Base-by-base conservation (phyloP, 306 rosid genomes). In the Fragaria vesca region DNA sequence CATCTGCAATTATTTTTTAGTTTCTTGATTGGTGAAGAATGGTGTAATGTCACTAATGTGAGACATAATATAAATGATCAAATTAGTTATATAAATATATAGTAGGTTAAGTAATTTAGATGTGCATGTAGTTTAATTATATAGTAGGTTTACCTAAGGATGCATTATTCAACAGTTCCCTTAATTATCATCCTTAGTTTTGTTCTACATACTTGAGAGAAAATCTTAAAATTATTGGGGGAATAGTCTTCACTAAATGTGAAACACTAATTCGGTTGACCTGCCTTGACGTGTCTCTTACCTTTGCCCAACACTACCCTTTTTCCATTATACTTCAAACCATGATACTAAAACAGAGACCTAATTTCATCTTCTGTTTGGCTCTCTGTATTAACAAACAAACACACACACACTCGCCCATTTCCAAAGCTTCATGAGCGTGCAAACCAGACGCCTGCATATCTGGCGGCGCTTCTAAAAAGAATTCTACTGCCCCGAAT, bases 391-490 rank as follows among this genome's bases (percentile, higher is more conserved):
- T 34, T 26, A 26, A 57, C 66, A 13, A 30, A 13, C 66, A 10
- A 21, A 20, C 6, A 57, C 32, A 2, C 26, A 2, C 62, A 2
- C 62, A 54, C 60, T 6, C 60, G 11, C 60, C 3, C 12, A 46
- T 46, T 38, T 5, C 42, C 34, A 38, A 60, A 26, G 8, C 7
- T 26, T 30, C 28, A 72, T 17, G 62, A 1, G 45, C 45, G 62
- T 17, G 75, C 15, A 24, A 5, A 32, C 36, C 36, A 52, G 20
- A 18, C 6, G 5, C 65, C 48, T 51, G 47, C 63, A 72, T 9
- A 72, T 51, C 47, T 51, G 48, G 66, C 76, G 66, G 76, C 50
- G 76, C 30, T 34, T 51, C 46, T 71, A 66, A 38, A 42, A 28
- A 12, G 46, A 55, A 11, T 3, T 38, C 15, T 6, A 26, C n/a